A percentile compares a stretch with the other conserved stretches of the same genome.
phyloP scores from a whole-genome alignment of 148 eudicot genomes.

The Arctostaphylos glauca region DNA sequence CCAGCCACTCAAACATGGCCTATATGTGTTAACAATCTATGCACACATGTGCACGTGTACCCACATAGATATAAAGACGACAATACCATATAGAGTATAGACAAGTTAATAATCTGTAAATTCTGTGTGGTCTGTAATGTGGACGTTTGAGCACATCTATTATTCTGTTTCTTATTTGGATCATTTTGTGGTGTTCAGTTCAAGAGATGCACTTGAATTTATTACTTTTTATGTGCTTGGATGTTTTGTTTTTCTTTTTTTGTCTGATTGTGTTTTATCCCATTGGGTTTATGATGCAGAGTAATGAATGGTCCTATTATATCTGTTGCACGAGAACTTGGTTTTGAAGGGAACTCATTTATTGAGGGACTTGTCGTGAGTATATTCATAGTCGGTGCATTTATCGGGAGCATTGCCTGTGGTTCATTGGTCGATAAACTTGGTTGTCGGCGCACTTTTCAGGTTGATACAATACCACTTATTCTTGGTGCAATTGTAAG shows the following conservation, averaged over 20 bases:
- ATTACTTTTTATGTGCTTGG: background rate
- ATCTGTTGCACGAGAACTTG: conserved; percentile 69
- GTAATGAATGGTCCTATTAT: conserved; percentile 84
- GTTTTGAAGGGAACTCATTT: conserved; percentile 74
- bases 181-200: background rate
- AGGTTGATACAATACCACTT: conserved; percentile 66
- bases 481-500: conserved; percentile 71
- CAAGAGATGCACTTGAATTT: background rate
- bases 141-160: background rate
- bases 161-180: background rate
- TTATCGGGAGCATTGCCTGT: conserved; percentile 58
- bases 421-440: conserved; percentile 57
- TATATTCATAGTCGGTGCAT: conserved; percentile 80
- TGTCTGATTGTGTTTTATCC: background rate
- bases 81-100: background rate
- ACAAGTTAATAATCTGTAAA: background rate
- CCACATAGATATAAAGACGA: background rate
- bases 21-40: background rate
- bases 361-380: conserved; percentile 84
- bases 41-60: background rate
- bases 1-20: background rate
- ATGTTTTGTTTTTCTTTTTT: background rate
- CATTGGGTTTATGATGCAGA: conserved; percentile 35
- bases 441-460: conserved; percentile 75
- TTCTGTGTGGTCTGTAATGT: background rate